Evolutionary conservation across 2,329 filamentous ascomycete genomes (phyloP).

Genomic region (Blastomyces parvus): DNA sequence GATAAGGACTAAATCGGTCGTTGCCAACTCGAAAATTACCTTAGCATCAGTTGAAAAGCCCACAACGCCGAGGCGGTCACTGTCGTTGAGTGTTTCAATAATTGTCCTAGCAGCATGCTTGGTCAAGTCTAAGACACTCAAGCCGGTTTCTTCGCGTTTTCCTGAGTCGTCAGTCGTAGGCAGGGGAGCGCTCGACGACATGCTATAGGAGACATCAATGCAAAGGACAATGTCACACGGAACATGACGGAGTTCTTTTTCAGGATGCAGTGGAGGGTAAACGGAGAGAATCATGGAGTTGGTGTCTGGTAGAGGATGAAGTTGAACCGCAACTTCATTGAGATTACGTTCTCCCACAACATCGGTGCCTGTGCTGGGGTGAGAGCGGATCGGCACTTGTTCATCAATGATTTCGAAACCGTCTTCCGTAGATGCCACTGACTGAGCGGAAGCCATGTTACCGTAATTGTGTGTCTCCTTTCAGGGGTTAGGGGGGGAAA

Average conservation of each 20-base stretch:
- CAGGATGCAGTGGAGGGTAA: slow-evolving; percentile 17
- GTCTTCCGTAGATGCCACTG: slow-evolving; percentile 3
- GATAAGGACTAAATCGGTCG: not conserved
- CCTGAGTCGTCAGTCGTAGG: slow-evolving; percentile 28
- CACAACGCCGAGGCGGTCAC: slow-evolving; percentile 50
- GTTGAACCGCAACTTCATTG: slow-evolving; percentile 9
- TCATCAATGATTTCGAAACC: slow-evolving; percentile 7
- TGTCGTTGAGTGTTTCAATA: slow-evolving; percentile 45
- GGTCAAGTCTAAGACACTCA: slow-evolving; percentile 50
- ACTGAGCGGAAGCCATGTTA: not conserved
- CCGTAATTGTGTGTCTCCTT: not conserved
- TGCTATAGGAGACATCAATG: slow-evolving; percentile 53
- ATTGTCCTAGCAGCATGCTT: slow-evolving; percentile 53
- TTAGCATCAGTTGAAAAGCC: slow-evolving; percentile 41
- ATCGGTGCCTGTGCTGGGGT: not conserved
- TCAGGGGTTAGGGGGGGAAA: not conserved
- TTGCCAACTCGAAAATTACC: slow-evolving; percentile 17
- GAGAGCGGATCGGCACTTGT: slow-evolving; percentile 3
- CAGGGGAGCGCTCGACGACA: slow-evolving; percentile 41
- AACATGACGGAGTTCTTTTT: slow-evolving; percentile 23
- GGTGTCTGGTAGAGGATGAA: slow-evolving; percentile 15
- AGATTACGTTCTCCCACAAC: not conserved
- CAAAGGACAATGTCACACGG: slow-evolving; percentile 54
- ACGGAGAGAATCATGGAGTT: slow-evolving; percentile 19
- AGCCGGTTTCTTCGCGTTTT: slow-evolving; percentile 39